phyloP scores from a whole-genome alignment of 345 rosid species.

The Microcos paniculata region DNA sequence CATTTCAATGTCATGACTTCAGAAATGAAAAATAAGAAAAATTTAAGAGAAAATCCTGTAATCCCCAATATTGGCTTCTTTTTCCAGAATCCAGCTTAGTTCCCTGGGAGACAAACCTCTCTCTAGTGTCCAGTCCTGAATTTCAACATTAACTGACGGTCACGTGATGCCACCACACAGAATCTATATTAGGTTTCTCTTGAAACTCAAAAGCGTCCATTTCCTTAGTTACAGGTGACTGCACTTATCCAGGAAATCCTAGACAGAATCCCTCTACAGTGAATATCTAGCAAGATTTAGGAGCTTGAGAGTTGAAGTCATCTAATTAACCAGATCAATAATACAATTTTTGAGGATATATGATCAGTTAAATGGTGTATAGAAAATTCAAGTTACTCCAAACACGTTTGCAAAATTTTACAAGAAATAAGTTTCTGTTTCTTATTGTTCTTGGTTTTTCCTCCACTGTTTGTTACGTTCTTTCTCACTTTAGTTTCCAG shows the following conservation, averaged over 20 bases:
- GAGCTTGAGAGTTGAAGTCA: neutral
- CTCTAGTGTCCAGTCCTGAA: neutral
- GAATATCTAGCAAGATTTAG: neutral
- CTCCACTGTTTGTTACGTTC: no score
- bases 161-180: neutral
- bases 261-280: neutral
- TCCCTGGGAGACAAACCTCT: neutral
- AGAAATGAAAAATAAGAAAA: neutral
- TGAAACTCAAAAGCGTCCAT: neutral
- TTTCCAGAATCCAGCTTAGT: no score
- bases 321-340: neutral
- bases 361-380: neutral
- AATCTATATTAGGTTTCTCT: conserved; percentile 1
- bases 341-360: neutral
- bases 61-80: neutral
- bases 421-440: no score
- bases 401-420: neutral
- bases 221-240: neutral
- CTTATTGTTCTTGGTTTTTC: no score
- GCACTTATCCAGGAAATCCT: neutral
- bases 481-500: no score
- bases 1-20: neutral
- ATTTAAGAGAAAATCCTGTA: no score
- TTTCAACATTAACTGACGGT: neutral
- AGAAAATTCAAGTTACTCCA: neutral